Evolutionary conservation across 208 protist genomes (phyloP).

Genomic region (Trypanosoma mega): DNA sequence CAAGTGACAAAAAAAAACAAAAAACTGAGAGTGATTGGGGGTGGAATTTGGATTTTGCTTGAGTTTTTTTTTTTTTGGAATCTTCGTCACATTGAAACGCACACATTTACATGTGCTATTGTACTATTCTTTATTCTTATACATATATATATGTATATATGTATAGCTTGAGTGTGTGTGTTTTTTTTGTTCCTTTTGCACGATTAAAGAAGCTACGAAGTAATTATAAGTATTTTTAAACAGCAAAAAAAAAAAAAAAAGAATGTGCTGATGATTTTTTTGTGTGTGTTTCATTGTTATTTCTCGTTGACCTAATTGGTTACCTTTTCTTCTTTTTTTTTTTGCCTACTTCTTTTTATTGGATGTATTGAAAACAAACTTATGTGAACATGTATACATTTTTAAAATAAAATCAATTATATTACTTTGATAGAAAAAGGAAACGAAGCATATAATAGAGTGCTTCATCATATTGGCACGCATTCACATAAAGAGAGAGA

Average conservation of each 20-base stretch:
- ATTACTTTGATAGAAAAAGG: background rate
- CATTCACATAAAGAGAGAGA: conserved; percentile 6
- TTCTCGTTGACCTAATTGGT: background rate
- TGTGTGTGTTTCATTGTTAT: conserved; percentile 5
- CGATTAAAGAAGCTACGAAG: background rate
- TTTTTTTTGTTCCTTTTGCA: too few species aligned
- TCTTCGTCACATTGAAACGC: too few species aligned
- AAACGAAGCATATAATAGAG: too few species aligned
- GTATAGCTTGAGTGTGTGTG: too few species aligned
- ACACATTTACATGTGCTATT: too few species aligned
- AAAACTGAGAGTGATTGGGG: background rate
- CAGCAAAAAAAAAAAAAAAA: background rate
- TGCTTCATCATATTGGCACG: too few species aligned
- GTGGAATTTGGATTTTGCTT: background rate
- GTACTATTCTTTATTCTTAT: too few species aligned
- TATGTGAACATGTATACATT: background rate
- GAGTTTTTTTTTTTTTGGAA: too few species aligned
- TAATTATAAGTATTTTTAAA: background rate
- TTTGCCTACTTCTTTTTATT: too few species aligned
- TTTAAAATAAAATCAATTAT: background rate
- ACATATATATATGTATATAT: background rate
- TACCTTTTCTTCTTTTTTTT: background rate
- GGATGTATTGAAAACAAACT: too few species aligned
- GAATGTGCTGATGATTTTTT: background rate
- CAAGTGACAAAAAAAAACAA: background rate